Conservation (phyloP, 345 rosid species). For the Sisymbrium altissimum region DNA sequence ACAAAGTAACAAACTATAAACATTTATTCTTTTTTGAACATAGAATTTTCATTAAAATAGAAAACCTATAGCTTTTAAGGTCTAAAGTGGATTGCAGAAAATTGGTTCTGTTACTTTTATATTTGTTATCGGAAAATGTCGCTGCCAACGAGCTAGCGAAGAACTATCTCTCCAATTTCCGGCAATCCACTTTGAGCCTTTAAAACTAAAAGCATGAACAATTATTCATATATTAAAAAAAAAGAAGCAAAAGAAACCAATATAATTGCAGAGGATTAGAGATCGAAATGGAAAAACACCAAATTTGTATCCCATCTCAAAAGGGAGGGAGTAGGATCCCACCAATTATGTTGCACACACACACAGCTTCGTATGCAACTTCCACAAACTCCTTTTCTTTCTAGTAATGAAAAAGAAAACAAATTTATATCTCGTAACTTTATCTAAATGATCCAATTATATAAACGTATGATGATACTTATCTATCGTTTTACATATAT, state of each 20-base stretch:
- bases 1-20: neutral
- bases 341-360: slow-evolving; percentile 24
- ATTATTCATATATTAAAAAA: neutral
- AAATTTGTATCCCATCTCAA: slow-evolving; percentile 5
- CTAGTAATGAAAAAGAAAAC: neutral
- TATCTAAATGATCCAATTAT: slow-evolving; percentile 16
- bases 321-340: neutral
- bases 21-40: too few species aligned
- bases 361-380: slow-evolving; percentile 17
- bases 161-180: too few species aligned
- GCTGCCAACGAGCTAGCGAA: too few species aligned
- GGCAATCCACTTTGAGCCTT: too few species aligned
- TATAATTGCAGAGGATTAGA: slow-evolving; percentile 4
- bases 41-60: too few species aligned
- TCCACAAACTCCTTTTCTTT: slow-evolving; percentile 24
- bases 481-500: neutral
- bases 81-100: too few species aligned
- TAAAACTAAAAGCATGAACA: too few species aligned
- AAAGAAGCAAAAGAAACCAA: neutral
- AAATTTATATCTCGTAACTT: neutral
- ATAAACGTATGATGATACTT: neutral
- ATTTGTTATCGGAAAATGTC: too few species aligned
- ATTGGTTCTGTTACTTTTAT: too few species aligned
- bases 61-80: too few species aligned
- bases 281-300: slow-evolving; percentile 8